Base-by-base conservation (phyloP, 2,329 filamentous ascomycete species). In the Penicillium expansum region DNA sequence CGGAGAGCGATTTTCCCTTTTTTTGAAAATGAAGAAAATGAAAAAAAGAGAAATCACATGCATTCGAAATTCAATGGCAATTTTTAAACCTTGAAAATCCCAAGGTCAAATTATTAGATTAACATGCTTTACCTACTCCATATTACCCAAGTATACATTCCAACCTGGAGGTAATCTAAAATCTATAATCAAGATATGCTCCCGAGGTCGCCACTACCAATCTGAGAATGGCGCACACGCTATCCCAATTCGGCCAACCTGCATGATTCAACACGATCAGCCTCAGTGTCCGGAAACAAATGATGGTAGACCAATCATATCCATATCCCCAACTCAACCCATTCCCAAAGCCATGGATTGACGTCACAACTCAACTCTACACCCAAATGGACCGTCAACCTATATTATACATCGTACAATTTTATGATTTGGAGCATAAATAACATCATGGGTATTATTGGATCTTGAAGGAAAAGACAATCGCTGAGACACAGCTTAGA, bases 401-500 rank as follows among this genome's bases (percentile, higher is more conserved):
- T 44, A 44, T 4, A 8, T 30, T 20, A 22, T 18, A 43, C 13
- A 41, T 41, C 22, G 29, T 47, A 32, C 29, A 47, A 47, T 32
- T 18, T 13, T 29, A 45, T 37, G n/a, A 22, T 47, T 38, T 42
- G 52, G 48, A 45, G 57, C 45, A 57, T 62, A 67, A 60, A 57
- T 63, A 67, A 60, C 54, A 63, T 63, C 59, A 48, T 70, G 71
- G 70, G 71, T 73, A 73, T 71, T 71, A 66, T 67, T 56, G 60
- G 69, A 70, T 71, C 65, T 66, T 53, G 60, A 71, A 71, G 66
- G 68, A 64, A 64, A 63, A 60, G 59, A 61, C 58, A 62, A 61
- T 57, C 62, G 71, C 71, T 73, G 71, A 71, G 71, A 69, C 61
- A 73, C 71, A 73, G 71, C 70, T 73, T 72, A 60, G 71, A 68